Conservation (phyloP, 305 asterid genomes). For the Fraxinus ornus region DNA sequence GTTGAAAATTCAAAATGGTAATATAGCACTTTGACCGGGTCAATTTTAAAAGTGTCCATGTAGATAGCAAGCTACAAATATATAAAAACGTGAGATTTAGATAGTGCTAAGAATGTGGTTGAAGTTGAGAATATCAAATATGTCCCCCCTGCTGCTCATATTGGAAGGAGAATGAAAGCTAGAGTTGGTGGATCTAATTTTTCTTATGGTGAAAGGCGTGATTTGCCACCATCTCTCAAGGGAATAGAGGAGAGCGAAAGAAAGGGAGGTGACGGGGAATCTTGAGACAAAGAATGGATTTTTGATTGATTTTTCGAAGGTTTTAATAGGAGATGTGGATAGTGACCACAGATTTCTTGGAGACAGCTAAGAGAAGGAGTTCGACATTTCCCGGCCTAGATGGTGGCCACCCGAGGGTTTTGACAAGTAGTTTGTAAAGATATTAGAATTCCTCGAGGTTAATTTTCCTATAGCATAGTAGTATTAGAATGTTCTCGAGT, state of each 20-base stretch:
- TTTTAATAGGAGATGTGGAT: constrained; percentile 24
- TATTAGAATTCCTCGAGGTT: too few relatives aligned
- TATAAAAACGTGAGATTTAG: too few relatives aligned
- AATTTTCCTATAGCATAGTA: too few relatives aligned
- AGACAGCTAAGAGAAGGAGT: constrained; percentile 24
- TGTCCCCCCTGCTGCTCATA: constrained; percentile 11
- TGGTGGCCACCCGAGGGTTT: constrained; percentile 28
- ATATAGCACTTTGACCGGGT: too few relatives aligned
- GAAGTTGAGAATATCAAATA: constrained; percentile 24
- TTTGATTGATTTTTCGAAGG: constrained; percentile 33
- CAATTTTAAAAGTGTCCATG: too few relatives aligned
- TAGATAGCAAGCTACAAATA: too few relatives aligned
- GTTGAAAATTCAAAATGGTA: too few relatives aligned
- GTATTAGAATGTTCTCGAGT: background rate
- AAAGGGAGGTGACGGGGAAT: background rate
- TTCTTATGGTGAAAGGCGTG: constrained; percentile 22
- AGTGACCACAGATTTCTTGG: constrained; percentile 27
- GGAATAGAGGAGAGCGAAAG: constrained; percentile 20
- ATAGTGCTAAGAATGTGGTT: too few relatives aligned
- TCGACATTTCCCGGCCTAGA: constrained; percentile 8
- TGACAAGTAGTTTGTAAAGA: background rate
- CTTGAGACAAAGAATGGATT: constrained; percentile 19
- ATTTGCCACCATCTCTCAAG: constrained; percentile 35
- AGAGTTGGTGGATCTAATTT: background rate
- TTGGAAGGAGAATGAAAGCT: background rate